These are phyloP conservation scores for Nigrograna mackinnonii DNA, from an alignment of 2,329 filamentous ascomycete species.

Conservation along the genomic window DNA sequence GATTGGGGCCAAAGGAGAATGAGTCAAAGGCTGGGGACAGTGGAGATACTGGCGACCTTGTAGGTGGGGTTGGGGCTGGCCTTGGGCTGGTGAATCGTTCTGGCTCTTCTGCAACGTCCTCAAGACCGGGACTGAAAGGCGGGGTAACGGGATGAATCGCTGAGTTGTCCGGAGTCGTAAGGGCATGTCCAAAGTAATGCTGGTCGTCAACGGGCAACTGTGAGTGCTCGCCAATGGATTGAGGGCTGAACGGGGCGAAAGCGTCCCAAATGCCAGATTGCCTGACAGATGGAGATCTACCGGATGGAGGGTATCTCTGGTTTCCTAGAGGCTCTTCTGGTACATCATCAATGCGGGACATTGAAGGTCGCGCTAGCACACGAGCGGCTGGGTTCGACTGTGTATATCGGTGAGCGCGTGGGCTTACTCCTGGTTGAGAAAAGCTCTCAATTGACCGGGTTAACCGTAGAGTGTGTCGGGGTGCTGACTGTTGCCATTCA, in stretches of 20 bases:
- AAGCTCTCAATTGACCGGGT: constrained; percentile 55
- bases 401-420: constrained; percentile 41
- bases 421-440: constrained; percentile 54
- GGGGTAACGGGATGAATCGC: constrained; percentile 43
- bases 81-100: constrained; percentile 37
- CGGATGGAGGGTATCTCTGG: constrained; percentile 1
- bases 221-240: constrained; percentile 18
- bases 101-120: constrained; percentile 41
- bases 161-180: constrained; percentile 47
- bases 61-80: constrained; percentile 35
- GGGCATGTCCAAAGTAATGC: constrained; percentile 39
- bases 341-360: constrained; percentile 21
- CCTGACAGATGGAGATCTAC: constrained; percentile 22
- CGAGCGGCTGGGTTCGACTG: constrained; percentile 34
- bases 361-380: constrained; percentile 44
- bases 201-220: constrained; percentile 33
- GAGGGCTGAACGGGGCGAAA: constrained; percentile 22
- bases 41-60: constrained; percentile 24
- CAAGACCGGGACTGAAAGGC: constrained; percentile 43
- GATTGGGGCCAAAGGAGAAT: constrained; percentile 25
- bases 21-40: constrained; percentile 30
- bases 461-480: constrained; percentile 24
- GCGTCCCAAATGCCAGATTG: constrained; percentile 38
- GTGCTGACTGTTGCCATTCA: constrained; percentile 13
- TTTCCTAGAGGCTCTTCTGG: constrained; percentile 15